Evolutionary conservation across 495 filamentous ascomycete species (phyloP), one percentile per base, ranked within the genome.

Genomic region (Penicillium antarcticum): DNA sequence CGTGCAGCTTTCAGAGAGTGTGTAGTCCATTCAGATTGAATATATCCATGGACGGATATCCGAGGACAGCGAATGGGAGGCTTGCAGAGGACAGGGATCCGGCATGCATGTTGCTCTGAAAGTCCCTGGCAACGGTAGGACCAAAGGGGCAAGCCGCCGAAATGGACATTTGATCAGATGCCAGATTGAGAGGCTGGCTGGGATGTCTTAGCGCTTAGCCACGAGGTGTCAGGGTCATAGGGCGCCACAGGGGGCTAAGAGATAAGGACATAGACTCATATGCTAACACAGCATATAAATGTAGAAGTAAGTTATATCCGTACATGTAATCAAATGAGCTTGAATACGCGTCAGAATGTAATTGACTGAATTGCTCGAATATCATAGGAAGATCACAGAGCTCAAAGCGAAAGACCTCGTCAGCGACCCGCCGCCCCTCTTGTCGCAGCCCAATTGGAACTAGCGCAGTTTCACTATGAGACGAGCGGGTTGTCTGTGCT

Each of bases 391-490:
- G 26, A 29, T 29, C 26, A 29, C 26, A 29, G 5, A 7, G 26
- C 8, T 10, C 26, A 29, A 29, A 29, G 26, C 26, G 26, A 29
- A 29, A 29, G 26, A 29, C 26, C 48, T 64, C 56, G 58, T 65
- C 58, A 65, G 55, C 58, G 53, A 46, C 45, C 54, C 44, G 51
- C 50, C 37, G 40, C 17, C 50, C 49, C 42, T 47, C 35, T 32
- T 35, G 10, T 37, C 16, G 19, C 44, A 7, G 9, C 50, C 45
- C 12, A 13, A 56, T 35, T 17, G 12, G 48, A 58, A 3, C 42
- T 62, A 65, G 58, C 44, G 21, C 32, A 38, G 58, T 62, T 65
- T 65, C 58, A 62, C 34, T 45, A 48, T 65, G 56, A 62, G 56
- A 65, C 62, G 43, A 54, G 39, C 39, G 17, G 34, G 11, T 38